A percentile compares a stretch with the other conserved stretches of the same genome.
These are phyloP conservation scores for Aurantiochytrium sp. DNA, from an alignment of 108 stramenopile species.

Conservation along the genomic window DNA sequence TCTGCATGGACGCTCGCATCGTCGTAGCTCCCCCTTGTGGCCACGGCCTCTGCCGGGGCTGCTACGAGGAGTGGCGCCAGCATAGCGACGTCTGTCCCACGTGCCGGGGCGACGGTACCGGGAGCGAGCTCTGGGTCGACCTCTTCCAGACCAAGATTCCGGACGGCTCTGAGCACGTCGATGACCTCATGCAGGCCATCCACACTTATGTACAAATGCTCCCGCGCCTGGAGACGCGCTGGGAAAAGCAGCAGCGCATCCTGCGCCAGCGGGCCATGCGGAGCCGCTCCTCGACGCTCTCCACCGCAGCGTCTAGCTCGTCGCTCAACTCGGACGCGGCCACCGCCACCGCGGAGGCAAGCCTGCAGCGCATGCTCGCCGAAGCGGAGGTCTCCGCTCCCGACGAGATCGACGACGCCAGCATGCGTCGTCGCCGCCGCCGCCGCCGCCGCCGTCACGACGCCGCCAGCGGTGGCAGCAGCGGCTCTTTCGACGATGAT, in stretches of 20 bases:
- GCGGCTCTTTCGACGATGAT: neutral
- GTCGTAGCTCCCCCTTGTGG: neutral
- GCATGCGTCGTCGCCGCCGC: too few species aligned
- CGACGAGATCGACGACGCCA: neutral
- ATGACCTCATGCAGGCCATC: conserved; percentile 22
- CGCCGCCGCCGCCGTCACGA: too few species aligned
- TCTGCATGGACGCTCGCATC: neutral
- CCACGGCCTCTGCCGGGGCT: neutral
- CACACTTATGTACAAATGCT: neutral
- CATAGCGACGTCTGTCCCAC: neutral
- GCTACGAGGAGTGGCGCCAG: neutral
- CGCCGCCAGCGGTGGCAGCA: too few species aligned
- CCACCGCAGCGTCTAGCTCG: neutral
- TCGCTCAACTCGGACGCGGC: neutral
- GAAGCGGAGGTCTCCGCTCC: neutral
- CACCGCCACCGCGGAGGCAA: neutral
- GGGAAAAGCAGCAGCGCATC: neutral
- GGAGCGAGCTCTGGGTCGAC: neutral
- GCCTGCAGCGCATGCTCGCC: neutral
- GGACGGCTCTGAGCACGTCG: neutral
- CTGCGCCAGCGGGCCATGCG: neutral
- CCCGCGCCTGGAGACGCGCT: conserved; percentile 16
- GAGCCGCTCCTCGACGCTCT: neutral
- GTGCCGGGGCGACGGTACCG: neutral
- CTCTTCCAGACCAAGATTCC: neutral